These are phyloP conservation scores for Xanthoconium stramineum DNA, from an alignment of 768 basidiomycete species.

Conservation along the genomic window DNA sequence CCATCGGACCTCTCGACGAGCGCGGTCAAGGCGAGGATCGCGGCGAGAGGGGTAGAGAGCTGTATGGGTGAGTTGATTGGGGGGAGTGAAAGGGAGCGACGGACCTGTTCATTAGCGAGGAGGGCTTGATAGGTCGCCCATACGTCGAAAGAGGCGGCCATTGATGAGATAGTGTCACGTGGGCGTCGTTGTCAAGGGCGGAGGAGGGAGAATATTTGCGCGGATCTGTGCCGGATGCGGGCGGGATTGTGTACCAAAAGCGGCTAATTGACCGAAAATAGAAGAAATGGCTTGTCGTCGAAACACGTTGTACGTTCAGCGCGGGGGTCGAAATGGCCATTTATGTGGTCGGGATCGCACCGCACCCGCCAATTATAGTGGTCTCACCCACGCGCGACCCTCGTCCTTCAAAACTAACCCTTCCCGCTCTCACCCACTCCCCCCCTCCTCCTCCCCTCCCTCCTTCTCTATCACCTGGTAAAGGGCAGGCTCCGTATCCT, in stretches of 20 bases:
- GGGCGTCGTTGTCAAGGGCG: slow-evolving; percentile 26
- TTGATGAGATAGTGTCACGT: slow-evolving; percentile 19
- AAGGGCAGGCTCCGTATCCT: slow-evolving; percentile 26
- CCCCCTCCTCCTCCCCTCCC: slow-evolving; percentile 26
- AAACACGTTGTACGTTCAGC: slow-evolving; percentile 79
- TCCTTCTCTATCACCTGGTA: slow-evolving; percentile 30
- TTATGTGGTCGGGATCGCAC: slow-evolving; percentile 52
- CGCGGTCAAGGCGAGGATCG: slow-evolving; percentile 81
- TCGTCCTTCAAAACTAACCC: not conserved
- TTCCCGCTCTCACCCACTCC: slow-evolving; percentile 14
- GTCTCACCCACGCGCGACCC: slow-evolving; percentile 41
- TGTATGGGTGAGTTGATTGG: slow-evolving; percentile 22
- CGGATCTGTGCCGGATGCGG: slow-evolving; percentile 11
- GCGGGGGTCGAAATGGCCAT: slow-evolving; percentile 51
- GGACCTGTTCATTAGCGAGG: slow-evolving; percentile 64
- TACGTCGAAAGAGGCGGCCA: slow-evolving; percentile 40
- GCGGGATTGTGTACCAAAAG: slow-evolving; percentile 11
- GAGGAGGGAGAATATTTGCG: slow-evolving; percentile 21
- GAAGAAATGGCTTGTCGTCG: slow-evolving; percentile 45
- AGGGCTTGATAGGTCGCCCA: slow-evolving; percentile 55
- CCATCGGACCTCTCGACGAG: slow-evolving; percentile 78
- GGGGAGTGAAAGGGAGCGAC: not conserved
- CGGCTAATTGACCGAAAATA: slow-evolving; percentile 14
- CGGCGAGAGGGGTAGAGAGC: slow-evolving; percentile 83
- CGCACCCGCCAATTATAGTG: slow-evolving; percentile 50